Evolutionary conservation across 1,284 basidiomycete genomes (phyloP).

Genomic region (Puccinia novopanici): DNA sequence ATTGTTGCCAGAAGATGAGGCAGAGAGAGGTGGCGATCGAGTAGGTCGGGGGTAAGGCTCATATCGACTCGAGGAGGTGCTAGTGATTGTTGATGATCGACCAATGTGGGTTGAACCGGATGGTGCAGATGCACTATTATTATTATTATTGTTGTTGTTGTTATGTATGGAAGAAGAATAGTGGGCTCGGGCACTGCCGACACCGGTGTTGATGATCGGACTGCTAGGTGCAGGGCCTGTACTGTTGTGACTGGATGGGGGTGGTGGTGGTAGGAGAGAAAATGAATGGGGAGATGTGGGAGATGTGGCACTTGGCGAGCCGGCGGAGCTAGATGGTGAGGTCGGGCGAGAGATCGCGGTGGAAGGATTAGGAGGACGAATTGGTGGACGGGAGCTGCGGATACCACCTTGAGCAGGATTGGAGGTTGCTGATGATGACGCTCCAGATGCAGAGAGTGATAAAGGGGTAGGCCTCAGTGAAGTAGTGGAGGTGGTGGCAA

Average conservation of each 20-base stretch:
- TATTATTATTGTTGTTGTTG: slow-evolving; percentile 6
- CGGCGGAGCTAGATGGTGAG: slow-evolving; percentile 26
- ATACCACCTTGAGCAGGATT: slow-evolving; percentile 2
- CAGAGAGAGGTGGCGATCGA: slow-evolving; percentile 19
- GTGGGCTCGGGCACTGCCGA: background rate
- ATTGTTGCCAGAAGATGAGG: slow-evolving; percentile 19
- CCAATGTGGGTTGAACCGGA: background rate
- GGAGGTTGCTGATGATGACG: background rate
- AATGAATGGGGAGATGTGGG: slow-evolving; percentile 28
- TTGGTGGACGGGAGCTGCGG: slow-evolving; percentile 11
- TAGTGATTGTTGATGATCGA: background rate
- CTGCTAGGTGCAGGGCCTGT: background rate
- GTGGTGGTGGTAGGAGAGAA: slow-evolving; percentile 6
- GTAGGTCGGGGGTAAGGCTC: slow-evolving; percentile 32
- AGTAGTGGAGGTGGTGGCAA: background rate
- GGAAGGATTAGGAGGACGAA: background rate
- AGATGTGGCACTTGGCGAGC: slow-evolving; percentile 27
- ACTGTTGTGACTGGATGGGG: slow-evolving; percentile 8
- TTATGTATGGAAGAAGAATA: slow-evolving; percentile 8
- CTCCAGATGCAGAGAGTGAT: background rate
- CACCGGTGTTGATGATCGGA: slow-evolving; percentile 3
- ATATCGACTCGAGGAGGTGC: slow-evolving; percentile 18
- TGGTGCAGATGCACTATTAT: background rate
- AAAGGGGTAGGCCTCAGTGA: background rate
- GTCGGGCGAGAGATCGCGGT: slow-evolving; percentile 22